Conservation (phyloP, 805 yeast genomes). For the Candida michaelii region DNA sequence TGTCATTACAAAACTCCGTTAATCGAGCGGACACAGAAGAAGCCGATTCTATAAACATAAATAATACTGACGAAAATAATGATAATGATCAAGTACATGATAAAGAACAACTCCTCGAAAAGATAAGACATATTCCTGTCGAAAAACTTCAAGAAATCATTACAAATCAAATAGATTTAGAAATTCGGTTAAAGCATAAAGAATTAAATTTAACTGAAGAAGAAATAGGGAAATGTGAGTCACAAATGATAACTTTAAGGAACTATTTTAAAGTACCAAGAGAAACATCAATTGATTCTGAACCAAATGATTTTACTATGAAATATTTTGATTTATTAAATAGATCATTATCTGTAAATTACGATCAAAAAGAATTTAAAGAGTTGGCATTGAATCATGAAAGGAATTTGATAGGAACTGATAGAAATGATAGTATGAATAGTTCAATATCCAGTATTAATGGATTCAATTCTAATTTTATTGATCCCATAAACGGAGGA, state of each 20-base stretch:
- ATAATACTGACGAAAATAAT: background rate
- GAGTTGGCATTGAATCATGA: slow-evolving; percentile 4
- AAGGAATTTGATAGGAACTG: background rate
- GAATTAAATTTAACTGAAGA: slow-evolving; percentile 51
- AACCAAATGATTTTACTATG: slow-evolving; percentile 45
- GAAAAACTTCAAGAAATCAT: slow-evolving; percentile 33
- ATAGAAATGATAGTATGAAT: background rate
- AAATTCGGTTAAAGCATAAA: slow-evolving; percentile 58
- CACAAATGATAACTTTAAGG: slow-evolving; percentile 54
- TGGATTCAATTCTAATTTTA: background rate
- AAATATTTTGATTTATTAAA: slow-evolving; percentile 41
- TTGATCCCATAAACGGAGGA: background rate
- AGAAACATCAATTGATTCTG: slow-evolving; percentile 37
- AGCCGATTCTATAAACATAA: background rate
- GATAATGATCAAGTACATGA: background rate
- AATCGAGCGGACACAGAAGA: slow-evolving; percentile 10
- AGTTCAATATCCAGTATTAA: background rate
- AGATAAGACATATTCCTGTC: slow-evolving; percentile 21
- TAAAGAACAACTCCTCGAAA: slow-evolving; percentile 9
- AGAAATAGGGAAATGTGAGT: slow-evolving; percentile 57
- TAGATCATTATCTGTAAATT: slow-evolving; percentile 32
- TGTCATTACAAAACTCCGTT: slow-evolving; percentile 6
- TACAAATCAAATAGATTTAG: slow-evolving; percentile 54
- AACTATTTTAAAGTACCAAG: slow-evolving; percentile 44
- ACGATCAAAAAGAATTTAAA: slow-evolving; percentile 14